Conservation (phyloP, 768 basidiomycete genomes). For the Hemileccinum rubropunctum region DNA sequence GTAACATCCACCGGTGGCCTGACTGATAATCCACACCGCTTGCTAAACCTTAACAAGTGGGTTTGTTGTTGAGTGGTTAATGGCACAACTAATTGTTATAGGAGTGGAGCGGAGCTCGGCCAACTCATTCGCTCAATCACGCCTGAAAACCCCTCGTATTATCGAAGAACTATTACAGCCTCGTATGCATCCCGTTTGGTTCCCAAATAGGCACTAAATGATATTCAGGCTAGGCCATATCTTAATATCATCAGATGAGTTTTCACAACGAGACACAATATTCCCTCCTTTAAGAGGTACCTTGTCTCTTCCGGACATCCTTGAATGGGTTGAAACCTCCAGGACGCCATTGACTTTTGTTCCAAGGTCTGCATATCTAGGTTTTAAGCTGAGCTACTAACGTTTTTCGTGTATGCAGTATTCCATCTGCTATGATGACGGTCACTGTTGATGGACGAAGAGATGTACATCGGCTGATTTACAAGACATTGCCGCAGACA, state of each 20-base stretch:
- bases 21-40: slow-evolving; percentile 30
- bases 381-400: not conserved
- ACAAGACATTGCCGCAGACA: slow-evolving; percentile 35
- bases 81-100: slow-evolving; percentile 13
- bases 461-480: slow-evolving; percentile 47
- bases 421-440: slow-evolving; percentile 36
- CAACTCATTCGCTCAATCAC: slow-evolving; percentile 9
- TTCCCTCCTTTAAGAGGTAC: slow-evolving; percentile 47
- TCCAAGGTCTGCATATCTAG: slow-evolving; percentile 41
- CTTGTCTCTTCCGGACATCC: slow-evolving; percentile 39
- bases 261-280: slow-evolving; percentile 37
- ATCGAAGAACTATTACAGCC: slow-evolving; percentile 33
- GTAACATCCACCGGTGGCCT: slow-evolving; percentile 38
- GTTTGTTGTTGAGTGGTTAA: slow-evolving; percentile 6
- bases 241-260: slow-evolving; percentile 42
- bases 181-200: slow-evolving; percentile 31
- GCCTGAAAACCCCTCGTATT: not conserved
- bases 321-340: slow-evolving; percentile 43
- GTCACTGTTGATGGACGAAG: slow-evolving; percentile 30
- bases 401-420: slow-evolving; percentile 26
- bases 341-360: slow-evolving; percentile 42
- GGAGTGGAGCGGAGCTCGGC: slow-evolving; percentile 14
- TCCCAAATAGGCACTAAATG: slow-evolving; percentile 4
- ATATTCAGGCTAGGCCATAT: slow-evolving; percentile 56
- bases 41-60: slow-evolving; percentile 38